Evolutionary conservation across 2,329 filamentous ascomycete species (phyloP), one percentile per base, ranked within the genome.

Genomic region (Ophiocordyceps sinensis): DNA sequence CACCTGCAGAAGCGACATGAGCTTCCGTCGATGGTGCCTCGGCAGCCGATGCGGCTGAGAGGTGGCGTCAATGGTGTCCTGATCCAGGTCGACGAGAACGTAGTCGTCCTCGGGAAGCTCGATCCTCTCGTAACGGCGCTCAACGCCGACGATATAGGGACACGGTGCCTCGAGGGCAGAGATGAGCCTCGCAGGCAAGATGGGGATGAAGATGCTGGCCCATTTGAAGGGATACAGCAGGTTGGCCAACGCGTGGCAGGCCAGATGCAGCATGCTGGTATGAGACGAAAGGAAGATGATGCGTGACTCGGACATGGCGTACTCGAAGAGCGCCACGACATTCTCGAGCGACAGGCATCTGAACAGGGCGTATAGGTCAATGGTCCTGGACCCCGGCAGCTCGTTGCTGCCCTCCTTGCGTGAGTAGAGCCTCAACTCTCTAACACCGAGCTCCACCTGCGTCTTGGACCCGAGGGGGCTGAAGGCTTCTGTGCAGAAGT

Each of bases 281-380:
- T 98, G 88, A 2, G 88, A 94, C 9, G 91, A 96, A 17, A 96
- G 70, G 49, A 98, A 80, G 55, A 98, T 94, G 60, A 98, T 95
- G 44, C 89, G 83, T 36, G 88, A 91, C 64, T 98, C 91, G 1
- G 85, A 76, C 58, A 98, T 73, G 49, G 86, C 84, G 60, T 89
- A 95, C 66, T 98, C 91, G 56, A 95, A 88, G 19, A 98, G 70
- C 17, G 85, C 80, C 45, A 98, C 77, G 44, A 98, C 84, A 59
- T 98, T 96, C 41, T 87, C 84, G 41, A 95, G 79, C 3, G 87
- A 93, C 28, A 98, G 67, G 37, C 82, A 85, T 46, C 88, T 75
- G 68, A 98, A 98, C 10, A 98, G 68, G 10, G 88, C 85, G 61
- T 93, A 98, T 2, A 98, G 70, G 62, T 98, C 91, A 40, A 83